Base-by-base conservation (phyloP, 1,284 basidiomycete genomes). In the Tilletia setariae region DNA sequence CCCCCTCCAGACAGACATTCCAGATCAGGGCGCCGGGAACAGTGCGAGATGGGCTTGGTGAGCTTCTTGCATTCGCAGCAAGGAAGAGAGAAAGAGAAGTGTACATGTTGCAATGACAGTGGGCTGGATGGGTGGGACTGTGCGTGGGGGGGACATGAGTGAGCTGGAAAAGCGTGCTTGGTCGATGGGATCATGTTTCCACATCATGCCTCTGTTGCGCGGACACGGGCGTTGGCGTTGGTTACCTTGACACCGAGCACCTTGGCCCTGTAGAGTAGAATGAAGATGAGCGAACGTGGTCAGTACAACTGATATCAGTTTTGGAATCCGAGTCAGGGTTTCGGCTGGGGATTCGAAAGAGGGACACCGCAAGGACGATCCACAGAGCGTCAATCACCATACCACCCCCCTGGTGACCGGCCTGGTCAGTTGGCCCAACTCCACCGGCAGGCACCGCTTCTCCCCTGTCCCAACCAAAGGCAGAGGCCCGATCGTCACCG, bases 141-240 rank as follows among this genome's bases (percentile, higher is more conserved):
- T 16, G 28, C 28, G 32, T 16, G 56, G 35, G 32, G 3, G 56
- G 35, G 21, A 49, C 46, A 23, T 49, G 19, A 59, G n/a, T 25
- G 30, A 25, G 3, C 21, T 16, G 28, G 25, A 28, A n/a, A 6
- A 6, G 35, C 35, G 11, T 40, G 35, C 35, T 16, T 32, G 30
- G 30, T 49, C 46, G 46, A 49, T 23, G 46, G 46, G 64, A 23
- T 61, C 61, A 43, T 64, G 44, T 35, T 47, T 66, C 67, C 63
- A 67, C 32, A 63, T 82, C 83, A 84, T 66, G 83, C 84, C 90
- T 98, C 96, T 87, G 98, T 94, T 84, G 94, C 92, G 86, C 95
- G 91, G 86, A 98, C 89, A 84, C 93, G 92, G 82, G 92, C 96
- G 79, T 90, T 89, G 74, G 93, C 85, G 88, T 99, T 99, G 77